Conservation (phyloP, 2,329 filamentous ascomycete genomes). For the Curvularia lunata region DNA sequence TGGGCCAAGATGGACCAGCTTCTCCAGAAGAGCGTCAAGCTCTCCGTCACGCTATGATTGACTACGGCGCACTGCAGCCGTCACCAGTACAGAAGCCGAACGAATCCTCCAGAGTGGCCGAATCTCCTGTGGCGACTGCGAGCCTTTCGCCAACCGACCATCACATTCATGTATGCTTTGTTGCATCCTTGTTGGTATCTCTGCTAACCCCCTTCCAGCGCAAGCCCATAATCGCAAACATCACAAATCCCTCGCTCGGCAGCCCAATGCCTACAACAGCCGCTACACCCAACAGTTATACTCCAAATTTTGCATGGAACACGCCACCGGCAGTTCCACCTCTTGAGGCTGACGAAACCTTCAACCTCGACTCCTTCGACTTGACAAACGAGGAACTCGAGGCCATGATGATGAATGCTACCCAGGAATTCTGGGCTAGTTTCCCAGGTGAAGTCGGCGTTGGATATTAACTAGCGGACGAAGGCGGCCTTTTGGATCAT, state of each 20-base stretch:
- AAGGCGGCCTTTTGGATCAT: not conserved
- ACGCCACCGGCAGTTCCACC: conserved; percentile 31
- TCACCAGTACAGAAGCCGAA: conserved; percentile 47
- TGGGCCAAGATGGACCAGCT: conserved; percentile 43
- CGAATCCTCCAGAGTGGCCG: conserved; percentile 27
- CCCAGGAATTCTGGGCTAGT: conserved; percentile 50
- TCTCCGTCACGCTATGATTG: conserved; percentile 48
- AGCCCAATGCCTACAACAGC: conserved; percentile 31
- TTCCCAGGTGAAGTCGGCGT: conserved; percentile 50
- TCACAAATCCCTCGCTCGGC: conserved; percentile 18
- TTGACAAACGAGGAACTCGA: conserved; percentile 46
- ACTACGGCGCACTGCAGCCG: conserved; percentile 50
- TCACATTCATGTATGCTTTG: conserved; percentile 5
- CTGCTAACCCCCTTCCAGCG: conserved; percentile 10
- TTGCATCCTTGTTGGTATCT: too few relatives aligned
- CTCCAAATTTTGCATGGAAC: conserved; percentile 30
- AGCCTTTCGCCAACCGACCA: conserved; percentile 12
- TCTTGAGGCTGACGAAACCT: conserved; percentile 42
- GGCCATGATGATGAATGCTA: conserved; percentile 48
- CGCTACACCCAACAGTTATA: conserved; percentile 35
- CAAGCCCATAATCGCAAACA: conserved; percentile 14
- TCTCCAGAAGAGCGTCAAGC: conserved; percentile 48
- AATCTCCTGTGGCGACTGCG: conserved; percentile 21
- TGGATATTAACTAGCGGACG: conserved; percentile 22
- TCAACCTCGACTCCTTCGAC: conserved; percentile 43